Evolutionary conservation across 2,329 filamentous ascomycete species (phyloP).

Genomic region (Xylaria digitata): DNA sequence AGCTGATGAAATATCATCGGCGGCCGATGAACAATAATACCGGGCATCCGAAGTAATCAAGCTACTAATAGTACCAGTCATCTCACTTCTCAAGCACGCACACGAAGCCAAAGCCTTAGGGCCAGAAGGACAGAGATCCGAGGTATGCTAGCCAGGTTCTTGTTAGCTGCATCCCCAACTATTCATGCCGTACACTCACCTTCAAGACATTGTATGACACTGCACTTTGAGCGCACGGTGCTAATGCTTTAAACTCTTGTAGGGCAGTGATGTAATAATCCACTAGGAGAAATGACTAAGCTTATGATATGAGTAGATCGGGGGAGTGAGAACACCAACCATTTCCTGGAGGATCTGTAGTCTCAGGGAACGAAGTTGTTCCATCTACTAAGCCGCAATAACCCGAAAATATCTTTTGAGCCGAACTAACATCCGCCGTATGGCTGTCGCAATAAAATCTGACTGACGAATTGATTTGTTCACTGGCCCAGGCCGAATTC

Average conservation of each 20-base stretch:
- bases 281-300: slow-evolving; percentile 51
- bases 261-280: slow-evolving; percentile 66
- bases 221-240: slow-evolving; percentile 58
- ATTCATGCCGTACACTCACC: slow-evolving; percentile 47
- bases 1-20: slow-evolving; percentile 60
- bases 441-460: slow-evolving; percentile 59
- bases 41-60: slow-evolving; percentile 59
- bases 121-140: slow-evolving; percentile 57
- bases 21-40: slow-evolving; percentile 58
- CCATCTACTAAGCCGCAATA: slow-evolving; percentile 64
- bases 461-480: slow-evolving; percentile 57
- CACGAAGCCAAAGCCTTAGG: slow-evolving; percentile 64
- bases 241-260: slow-evolving; percentile 58
- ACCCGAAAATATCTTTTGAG: slow-evolving; percentile 61
- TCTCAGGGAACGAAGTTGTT: slow-evolving; percentile 60
- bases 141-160: slow-evolving; percentile 50
- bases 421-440: slow-evolving; percentile 60
- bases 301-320: not conserved
- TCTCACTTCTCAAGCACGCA: slow-evolving; percentile 62
- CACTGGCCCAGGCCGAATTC: slow-evolving; percentile 58
- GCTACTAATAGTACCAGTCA: slow-evolving; percentile 57
- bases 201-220: slow-evolving; percentile 56
- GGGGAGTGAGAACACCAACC: slow-evolving; percentile 52
- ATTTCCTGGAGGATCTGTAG: slow-evolving; percentile 61
- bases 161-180: slow-evolving; percentile 16